phyloP scores from a whole-genome alignment of 2,329 filamentous ascomycete genomes.

The Scedosporium dehoogii region DNA sequence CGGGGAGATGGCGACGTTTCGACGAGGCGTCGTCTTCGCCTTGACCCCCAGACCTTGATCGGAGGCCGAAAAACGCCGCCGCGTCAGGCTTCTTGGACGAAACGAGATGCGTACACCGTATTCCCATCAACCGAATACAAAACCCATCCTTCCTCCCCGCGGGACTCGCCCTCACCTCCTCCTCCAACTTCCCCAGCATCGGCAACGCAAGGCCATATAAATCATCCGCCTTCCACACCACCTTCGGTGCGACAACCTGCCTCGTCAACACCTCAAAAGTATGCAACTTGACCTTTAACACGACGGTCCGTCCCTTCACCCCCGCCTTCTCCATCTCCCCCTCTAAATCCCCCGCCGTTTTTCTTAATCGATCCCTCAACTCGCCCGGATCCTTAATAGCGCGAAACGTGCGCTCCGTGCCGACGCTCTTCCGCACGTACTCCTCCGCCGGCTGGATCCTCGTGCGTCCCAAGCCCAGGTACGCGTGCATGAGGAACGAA shows the following conservation, averaged over 20 bases:
- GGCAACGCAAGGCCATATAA: conserved; percentile 73
- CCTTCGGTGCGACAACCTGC: conserved; percentile 64
- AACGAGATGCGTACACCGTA: conserved; percentile 79
- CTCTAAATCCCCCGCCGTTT: conserved; percentile 76
- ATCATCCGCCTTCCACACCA: conserved; percentile 66
- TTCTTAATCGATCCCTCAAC: conserved; percentile 67
- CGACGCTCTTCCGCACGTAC: conserved; percentile 85
- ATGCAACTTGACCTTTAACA: conserved; percentile 87
- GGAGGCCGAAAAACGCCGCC: conserved; percentile 68
- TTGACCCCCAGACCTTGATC: conserved; percentile 16
- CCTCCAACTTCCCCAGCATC: conserved; percentile 74
- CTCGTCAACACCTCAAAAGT: conserved; percentile 87
- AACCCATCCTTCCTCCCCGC: conserved; percentile 52
- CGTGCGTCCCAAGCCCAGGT: conserved; percentile 80
- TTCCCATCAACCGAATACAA: conserved; percentile 67
- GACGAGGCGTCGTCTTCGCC: neutral
- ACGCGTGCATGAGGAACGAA: conserved; percentile 73
- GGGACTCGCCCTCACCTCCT: conserved; percentile 49
- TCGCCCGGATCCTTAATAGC: conserved; percentile 62
- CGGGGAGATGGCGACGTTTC: conserved; percentile 10
- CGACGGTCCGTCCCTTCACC: conserved; percentile 83
- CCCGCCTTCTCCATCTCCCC: conserved; percentile 70
- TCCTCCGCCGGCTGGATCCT: conserved; percentile 78
- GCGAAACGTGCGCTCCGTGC: conserved; percentile 84
- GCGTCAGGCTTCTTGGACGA: conserved; percentile 74